phyloP scores from a whole-genome alignment of 2,329 filamentous ascomycete genomes.

The Hymenoscyphus repandus region DNA sequence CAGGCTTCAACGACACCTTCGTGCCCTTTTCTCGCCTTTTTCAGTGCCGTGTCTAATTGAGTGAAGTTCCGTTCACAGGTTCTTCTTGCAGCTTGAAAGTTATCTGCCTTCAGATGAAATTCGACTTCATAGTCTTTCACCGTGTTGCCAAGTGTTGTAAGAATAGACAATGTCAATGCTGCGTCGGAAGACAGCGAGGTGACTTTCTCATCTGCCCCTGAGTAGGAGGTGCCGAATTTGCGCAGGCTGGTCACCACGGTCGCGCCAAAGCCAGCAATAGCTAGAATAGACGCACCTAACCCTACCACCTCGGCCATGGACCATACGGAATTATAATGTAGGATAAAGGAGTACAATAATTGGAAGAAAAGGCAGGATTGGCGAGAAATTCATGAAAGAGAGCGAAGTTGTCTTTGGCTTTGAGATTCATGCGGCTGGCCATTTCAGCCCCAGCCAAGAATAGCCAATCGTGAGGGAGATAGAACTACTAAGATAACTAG shows the following conservation, averaged over 20 bases:
- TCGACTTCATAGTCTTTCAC: slow-evolving; percentile 3
- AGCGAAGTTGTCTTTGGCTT: no score
- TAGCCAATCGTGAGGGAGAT: no score
- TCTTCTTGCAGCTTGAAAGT: background rate
- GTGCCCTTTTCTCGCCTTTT: background rate
- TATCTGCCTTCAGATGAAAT: slow-evolving; percentile 2
- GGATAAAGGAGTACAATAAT: no score
- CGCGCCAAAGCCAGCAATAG: slow-evolving; percentile 1
- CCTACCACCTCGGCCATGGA: slow-evolving; percentile 4
- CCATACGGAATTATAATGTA: no score
- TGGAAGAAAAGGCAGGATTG: no score
- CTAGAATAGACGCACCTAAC: slow-evolving; percentile 2
- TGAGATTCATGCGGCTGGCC: no score
- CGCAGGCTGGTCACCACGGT: background rate
- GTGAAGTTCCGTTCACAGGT: background rate
- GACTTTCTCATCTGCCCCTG: background rate
- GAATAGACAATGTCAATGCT: slow-evolving; percentile 1
- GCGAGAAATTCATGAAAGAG: no score
- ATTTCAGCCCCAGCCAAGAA: no score
- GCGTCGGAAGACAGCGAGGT: background rate
- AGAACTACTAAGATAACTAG: no score
- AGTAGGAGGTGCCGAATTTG: background rate
- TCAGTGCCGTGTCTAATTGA: background rate
- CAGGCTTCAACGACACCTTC: background rate
- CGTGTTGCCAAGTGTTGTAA: background rate